A percentile compares a stretch with the other conserved stretches of the same genome.
Evolutionary conservation across 352 stramenopile genomes (phyloP).

Genomic region (Globisporangium ultimum): DNA sequence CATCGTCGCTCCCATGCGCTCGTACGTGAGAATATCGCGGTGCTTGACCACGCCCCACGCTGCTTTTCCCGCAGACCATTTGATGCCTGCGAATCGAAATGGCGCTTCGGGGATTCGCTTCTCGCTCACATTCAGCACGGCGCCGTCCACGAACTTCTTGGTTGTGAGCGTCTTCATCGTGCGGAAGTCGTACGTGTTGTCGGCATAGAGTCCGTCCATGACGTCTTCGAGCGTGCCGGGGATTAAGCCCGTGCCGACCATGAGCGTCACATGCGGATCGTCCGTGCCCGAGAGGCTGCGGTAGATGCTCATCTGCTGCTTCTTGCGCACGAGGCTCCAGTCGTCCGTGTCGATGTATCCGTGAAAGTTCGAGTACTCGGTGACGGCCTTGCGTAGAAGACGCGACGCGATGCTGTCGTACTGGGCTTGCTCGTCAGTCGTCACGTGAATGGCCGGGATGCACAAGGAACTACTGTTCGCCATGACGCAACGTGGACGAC

Average conservation of each 20-base stretch:
- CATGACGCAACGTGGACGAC: neutral
- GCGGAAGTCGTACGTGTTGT: no score
- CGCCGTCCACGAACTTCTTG: no score
- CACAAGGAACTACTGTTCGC: neutral
- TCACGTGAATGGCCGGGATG: constrained; percentile 9
- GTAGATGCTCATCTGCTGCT: constrained; percentile 11
- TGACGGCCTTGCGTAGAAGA: constrained; percentile 7
- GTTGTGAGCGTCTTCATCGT: no score
- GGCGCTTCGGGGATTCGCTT: no score
- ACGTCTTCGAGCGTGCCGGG: constrained; percentile 18
- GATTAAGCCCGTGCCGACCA: constrained; percentile 9
- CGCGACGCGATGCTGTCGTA: constrained; percentile 9
- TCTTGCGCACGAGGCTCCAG: constrained; percentile 10
- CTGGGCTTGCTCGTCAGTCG: constrained; percentile 5
- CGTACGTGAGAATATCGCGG: no score
- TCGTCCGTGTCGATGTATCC: constrained; percentile 12
- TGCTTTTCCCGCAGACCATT: no score
- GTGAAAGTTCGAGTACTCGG: constrained; percentile 14
- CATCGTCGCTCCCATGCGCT: no score
- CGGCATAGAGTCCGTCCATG: constrained; percentile 32
- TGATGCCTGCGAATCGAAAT: no score
- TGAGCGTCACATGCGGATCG: constrained; percentile 6
- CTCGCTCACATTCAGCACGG: no score
- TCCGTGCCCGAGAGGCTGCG: neutral
- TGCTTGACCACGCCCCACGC: no score